Percentiles rank a stretch among this genome's conserved stretches.
phyloP scores from a whole-genome alignment of 345 rosid genomes.

The Arabis hirsuta region DNA sequence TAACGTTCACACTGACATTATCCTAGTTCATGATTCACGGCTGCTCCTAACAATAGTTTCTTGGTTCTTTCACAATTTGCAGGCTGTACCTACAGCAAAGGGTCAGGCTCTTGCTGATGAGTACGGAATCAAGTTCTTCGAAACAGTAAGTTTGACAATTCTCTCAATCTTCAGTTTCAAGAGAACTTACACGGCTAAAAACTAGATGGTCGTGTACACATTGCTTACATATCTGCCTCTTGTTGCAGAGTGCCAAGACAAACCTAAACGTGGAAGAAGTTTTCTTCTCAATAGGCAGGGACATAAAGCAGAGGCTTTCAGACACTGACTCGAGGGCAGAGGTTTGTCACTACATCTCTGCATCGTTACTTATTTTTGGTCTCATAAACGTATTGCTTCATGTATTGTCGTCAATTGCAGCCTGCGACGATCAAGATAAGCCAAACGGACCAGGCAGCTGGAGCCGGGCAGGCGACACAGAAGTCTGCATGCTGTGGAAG shows the following conservation, averaged over 20 bases:
- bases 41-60: background rate
- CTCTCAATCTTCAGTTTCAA: slow-evolving; percentile 4
- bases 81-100: slow-evolving; percentile 96
- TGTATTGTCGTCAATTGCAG: slow-evolving; percentile 23
- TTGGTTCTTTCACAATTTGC: slow-evolving; percentile 34
- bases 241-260: slow-evolving; percentile 92
- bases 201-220: background rate
- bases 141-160: slow-evolving; percentile 65
- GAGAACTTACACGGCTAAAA: slow-evolving; percentile 1
- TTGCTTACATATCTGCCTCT: slow-evolving; percentile 14
- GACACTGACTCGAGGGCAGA: slow-evolving; percentile 76
- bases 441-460: slow-evolving; percentile 46
- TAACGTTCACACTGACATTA: slow-evolving; percentile 29
- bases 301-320: slow-evolving; percentile 91
- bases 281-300: slow-evolving; percentile 92
- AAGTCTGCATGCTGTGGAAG: slow-evolving; percentile 47
- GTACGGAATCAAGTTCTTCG: slow-evolving; percentile 95
- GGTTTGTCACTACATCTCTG: slow-evolving; percentile 51
- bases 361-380: background rate
- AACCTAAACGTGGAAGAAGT: slow-evolving; percentile 94
- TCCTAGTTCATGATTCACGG: background rate
- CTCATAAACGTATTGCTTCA: background rate
- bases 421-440: slow-evolving; percentile 46
- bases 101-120: slow-evolving; percentile 99
- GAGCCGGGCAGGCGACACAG: slow-evolving; percentile 46